These are phyloP conservation scores for Dimocarpus longan DNA, from an alignment of 345 rosid species.

Conservation along the genomic window DNA sequence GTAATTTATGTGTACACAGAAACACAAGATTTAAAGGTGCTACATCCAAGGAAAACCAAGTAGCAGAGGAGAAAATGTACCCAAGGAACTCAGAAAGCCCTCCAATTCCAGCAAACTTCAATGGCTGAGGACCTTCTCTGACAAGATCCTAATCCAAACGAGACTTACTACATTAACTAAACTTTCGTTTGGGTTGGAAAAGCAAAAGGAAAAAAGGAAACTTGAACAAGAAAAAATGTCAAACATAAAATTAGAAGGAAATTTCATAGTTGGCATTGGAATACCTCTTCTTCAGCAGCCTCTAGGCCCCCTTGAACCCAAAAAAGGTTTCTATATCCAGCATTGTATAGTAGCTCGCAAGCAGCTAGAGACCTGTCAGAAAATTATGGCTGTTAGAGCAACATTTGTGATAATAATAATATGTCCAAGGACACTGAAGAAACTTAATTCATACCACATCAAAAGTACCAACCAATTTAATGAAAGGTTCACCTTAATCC, in stretches of 20 bases:
- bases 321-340: conserved; percentile 82
- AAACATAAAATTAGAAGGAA: conserved; percentile 23
- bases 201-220: background rate
- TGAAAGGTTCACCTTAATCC: conserved; percentile 70
- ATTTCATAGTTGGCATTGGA: conserved; percentile 15
- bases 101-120: conserved; percentile 87
- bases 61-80: conserved; percentile 42
- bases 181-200: conserved; percentile 4
- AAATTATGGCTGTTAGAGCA: conserved; percentile 19
- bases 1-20: background rate
- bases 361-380: conserved; percentile 85
- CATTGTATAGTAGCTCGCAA: conserved; percentile 68
- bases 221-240: background rate
- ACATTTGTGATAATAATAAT: background rate
- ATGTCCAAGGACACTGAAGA: background rate
- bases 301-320: conserved; percentile 96
- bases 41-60: background rate
- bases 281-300: conserved; percentile 87
- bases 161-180: conserved; percentile 13
- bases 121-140: conserved; percentile 75
- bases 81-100: conserved; percentile 92
- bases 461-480: conserved; percentile 7
- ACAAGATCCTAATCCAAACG: conserved; percentile 64
- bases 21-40: background rate
- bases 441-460: background rate